Evolutionary conservation across 2,329 filamentous ascomycete species (phyloP), one percentile per base, ranked within the genome.

Genomic region (Beauveria brongniartii): DNA sequence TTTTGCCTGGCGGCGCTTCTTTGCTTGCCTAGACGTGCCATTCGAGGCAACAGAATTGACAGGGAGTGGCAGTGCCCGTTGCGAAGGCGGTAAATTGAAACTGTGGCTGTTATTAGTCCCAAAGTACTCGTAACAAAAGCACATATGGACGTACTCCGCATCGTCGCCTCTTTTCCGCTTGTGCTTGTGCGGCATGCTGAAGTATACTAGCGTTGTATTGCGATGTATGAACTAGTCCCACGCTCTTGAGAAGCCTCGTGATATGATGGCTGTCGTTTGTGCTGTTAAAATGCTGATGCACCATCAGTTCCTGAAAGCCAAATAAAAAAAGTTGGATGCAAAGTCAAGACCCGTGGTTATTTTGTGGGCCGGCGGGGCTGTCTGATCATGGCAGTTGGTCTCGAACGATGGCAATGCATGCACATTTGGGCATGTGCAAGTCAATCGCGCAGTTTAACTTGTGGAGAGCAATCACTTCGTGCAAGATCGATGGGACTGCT

Each of bases 161-260:
- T 86, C 82, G 55, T 78, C 78, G 12, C 77, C 79, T 61, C 83
- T 83, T 65, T 75, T 75, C 63, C 89, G 82, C 64, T 88, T 93
- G 73, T 95, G 91, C 76, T 95, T 95, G 77, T 93, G 90, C 72
- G 91, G 91, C 91, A 95, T 95, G 40, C 16, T 54, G 24, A 41
- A 50, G 14, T 26, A 43, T 16, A 28, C 10, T 12, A 3, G 22
- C 16, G 37, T 8, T 20, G 22, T 43, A 22, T 3, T 4, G 10
- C 28, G 14, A 28, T 14, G 8, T 14, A 20, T 14, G 40, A 10
- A 43, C 22, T 40, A 54, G 24, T 53, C 5, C 34, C 14, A 8
- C 20, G 30, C 51, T 22, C 20, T 18, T 30, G 14, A 12, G 14
- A 28, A 16, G 22, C 22, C 52, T 55, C 26, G 40, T 30, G 9